Percentiles rank a stretch among this genome's conserved stretches.
Evolutionary conservation across 352 stramenopile species (phyloP).

Genomic region (Blastocystis sp.): DNA sequence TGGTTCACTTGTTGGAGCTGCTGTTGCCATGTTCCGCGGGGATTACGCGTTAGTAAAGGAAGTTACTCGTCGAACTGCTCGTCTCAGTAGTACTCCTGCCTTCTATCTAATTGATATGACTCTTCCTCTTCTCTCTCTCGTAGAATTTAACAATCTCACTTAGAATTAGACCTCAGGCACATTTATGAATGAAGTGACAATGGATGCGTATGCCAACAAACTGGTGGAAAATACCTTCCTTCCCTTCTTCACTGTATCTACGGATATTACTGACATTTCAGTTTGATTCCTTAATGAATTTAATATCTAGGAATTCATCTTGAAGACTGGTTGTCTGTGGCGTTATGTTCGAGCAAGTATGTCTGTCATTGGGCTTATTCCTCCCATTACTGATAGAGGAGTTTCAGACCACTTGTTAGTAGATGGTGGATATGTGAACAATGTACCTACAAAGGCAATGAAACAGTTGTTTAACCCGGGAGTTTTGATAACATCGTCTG

Average conservation of each 20-base stretch:
- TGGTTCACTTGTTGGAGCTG: conserved; percentile 36
- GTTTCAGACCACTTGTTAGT: conserved; percentile 70
- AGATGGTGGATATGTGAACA: conserved; percentile 85
- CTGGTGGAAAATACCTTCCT: conserved; percentile 77
- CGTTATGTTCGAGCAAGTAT: conserved; percentile 82
- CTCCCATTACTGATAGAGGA: conserved; percentile 64
- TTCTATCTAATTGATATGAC: conserved; percentile 57
- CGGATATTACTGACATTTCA: conserved; percentile 76
- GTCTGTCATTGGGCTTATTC: conserved; percentile 68
- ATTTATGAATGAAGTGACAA: conserved; percentile 62
- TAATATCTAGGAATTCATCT: conserved; percentile 73
- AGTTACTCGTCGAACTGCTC: conserved; percentile 6
- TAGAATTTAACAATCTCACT: neutral
- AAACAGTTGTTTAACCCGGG: conserved; percentile 54
- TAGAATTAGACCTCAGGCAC: conserved; percentile 15
- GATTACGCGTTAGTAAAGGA: conserved; percentile 56
- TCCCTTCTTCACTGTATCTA: conserved; percentile 83
- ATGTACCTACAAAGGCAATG: conserved; percentile 73
- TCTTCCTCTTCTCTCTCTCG: conserved; percentile 24
- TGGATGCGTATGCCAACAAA: conserved; percentile 63
- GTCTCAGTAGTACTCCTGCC: neutral
- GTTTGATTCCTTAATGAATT: neutral
- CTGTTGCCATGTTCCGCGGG: conserved; percentile 24
- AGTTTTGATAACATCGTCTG: conserved; percentile 35
- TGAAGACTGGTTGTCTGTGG: conserved; percentile 77